These are phyloP conservation scores for Suhomyces prunicola DNA, from an alignment of 805 yeast genomes.

Conservation along the genomic window DNA sequence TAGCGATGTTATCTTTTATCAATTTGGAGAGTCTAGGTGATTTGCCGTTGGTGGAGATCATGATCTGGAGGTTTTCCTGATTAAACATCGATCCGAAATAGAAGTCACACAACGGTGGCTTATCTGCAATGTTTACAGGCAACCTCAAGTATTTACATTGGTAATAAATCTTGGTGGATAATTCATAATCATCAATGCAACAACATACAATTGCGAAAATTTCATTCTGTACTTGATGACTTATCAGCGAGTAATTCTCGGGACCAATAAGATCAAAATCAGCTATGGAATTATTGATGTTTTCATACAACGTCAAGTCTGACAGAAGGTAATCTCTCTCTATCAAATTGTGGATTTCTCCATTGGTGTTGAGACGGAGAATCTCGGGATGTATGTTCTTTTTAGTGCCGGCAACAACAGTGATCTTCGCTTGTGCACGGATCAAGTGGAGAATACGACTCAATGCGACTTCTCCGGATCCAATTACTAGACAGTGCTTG, in stretches of 20 bases:
- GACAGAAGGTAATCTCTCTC: slow-evolving; percentile 42
- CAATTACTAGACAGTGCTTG: slow-evolving; percentile 65
- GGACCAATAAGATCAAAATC: slow-evolving; percentile 18
- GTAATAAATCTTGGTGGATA: slow-evolving; percentile 56
- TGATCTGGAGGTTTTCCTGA: slow-evolving; percentile 69
- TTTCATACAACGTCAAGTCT: slow-evolving; percentile 53
- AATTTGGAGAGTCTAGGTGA: slow-evolving; percentile 69
- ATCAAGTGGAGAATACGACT: slow-evolving; percentile 65
- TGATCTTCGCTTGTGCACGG: slow-evolving; percentile 66
- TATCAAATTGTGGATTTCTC: slow-evolving; percentile 41
- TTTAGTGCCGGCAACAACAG: slow-evolving; percentile 51
- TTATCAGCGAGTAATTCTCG: slow-evolving; percentile 27
- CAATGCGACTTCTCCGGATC: slow-evolving; percentile 76
- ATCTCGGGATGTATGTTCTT: slow-evolving; percentile 28
- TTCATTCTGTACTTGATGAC: slow-evolving; percentile 30
- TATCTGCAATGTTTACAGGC: slow-evolving; percentile 79
- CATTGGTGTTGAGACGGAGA: slow-evolving; percentile 25
- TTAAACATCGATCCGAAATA: slow-evolving; percentile 79
- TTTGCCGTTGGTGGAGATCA: slow-evolving; percentile 81
- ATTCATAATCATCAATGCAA: slow-evolving; percentile 68
- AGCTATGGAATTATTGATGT: slow-evolving; percentile 9
- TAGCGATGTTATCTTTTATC: slow-evolving; percentile 52
- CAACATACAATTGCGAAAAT: slow-evolving; percentile 66
- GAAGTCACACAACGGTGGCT: slow-evolving; percentile 80
- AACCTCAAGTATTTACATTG: slow-evolving; percentile 43